A percentile compares a stretch with the other conserved stretches of the same genome.
These are phyloP conservation scores for Fusarium solani-melongenae DNA, from an alignment of 2,329 filamentous ascomycete species.

Conservation along the genomic window DNA sequence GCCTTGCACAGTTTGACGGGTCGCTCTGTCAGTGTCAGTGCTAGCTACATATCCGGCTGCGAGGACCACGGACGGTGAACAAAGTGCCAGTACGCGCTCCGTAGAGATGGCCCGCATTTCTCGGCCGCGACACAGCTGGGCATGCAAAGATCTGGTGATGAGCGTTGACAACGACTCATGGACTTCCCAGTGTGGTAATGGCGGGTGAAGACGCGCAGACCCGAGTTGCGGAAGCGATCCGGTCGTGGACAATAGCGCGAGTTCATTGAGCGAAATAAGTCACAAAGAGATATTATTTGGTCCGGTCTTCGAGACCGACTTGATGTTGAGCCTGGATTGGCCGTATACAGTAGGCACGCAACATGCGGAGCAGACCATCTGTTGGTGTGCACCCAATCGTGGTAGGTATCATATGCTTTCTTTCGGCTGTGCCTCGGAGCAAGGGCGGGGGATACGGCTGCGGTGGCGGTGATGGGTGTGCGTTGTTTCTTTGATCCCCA, in stretches of 20 bases:
- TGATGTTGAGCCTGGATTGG: conserved; percentile 16
- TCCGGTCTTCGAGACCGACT: conserved; percentile 12
- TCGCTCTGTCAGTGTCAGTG: conserved; percentile 13
- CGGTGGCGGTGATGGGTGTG: conserved; percentile 29
- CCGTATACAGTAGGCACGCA: conserved; percentile 1
- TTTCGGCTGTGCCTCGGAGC: conserved; percentile 42
- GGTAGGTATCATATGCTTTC: conserved; percentile 35
- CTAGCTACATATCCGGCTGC: background rate
- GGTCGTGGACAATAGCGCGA: conserved; percentile 21
- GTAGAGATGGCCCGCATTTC: conserved; percentile 7
- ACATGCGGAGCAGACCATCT: conserved; percentile 8
- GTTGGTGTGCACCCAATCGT: conserved; percentile 20
- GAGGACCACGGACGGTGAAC: conserved; percentile 15
- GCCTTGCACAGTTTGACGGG: conserved; percentile 41
- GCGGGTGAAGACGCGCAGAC: conserved; percentile 21
- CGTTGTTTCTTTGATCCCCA: conserved; percentile 32
- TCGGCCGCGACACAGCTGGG: conserved; percentile 18
- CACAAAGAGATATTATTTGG: conserved; percentile 8
- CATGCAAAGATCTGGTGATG: conserved; percentile 39
- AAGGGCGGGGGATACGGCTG: conserved; percentile 16
- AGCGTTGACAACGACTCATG: conserved; percentile 15
- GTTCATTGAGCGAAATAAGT: conserved; percentile 21
- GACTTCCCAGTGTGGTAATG: conserved; percentile 9
- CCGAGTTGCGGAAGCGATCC: conserved; percentile 23
- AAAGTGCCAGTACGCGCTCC: conserved; percentile 2